Conservation (phyloP, 2,329 filamentous ascomycete species). For the Sporothrix euskadiensis region DNA sequence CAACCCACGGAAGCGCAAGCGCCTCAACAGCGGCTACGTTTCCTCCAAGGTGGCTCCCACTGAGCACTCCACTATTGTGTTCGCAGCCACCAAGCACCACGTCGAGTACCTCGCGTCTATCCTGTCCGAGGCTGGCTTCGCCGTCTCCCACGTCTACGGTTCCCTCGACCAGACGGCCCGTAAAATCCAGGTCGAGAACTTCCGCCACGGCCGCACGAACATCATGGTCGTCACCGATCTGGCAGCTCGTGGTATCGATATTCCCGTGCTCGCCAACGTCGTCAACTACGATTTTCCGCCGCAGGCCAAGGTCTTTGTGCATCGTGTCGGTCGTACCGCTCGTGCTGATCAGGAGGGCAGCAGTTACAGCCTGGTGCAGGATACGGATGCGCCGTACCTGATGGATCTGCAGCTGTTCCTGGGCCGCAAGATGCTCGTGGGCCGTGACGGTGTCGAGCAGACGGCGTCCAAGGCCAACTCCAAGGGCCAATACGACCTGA, state of each 20-base stretch:
- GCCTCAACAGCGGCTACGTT: constrained; percentile 52
- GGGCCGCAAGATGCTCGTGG: constrained; percentile 77
- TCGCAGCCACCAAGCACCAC: constrained; percentile 93
- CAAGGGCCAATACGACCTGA: constrained; percentile 65
- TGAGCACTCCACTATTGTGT: constrained; percentile 90
- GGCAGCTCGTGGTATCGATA: constrained; percentile 95
- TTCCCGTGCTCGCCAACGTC: constrained; percentile 91
- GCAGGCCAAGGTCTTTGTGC: constrained; percentile 94
- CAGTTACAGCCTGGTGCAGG: constrained; percentile 89
- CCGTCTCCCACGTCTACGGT: constrained; percentile 92
- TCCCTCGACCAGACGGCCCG: constrained; percentile 91
- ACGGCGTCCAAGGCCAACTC: background rate
- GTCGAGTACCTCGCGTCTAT: constrained; percentile 87
- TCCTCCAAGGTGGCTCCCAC: constrained; percentile 71
- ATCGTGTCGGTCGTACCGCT: constrained; percentile 93
- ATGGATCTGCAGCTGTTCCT: constrained; percentile 94
- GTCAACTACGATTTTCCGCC: constrained; percentile 99
- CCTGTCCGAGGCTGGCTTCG: constrained; percentile 78
- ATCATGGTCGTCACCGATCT: constrained; percentile 96
- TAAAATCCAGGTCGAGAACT: constrained; percentile 88
- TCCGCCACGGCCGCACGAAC: constrained; percentile 79
- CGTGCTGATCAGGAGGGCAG: constrained; percentile 90
- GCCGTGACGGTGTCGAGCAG: constrained; percentile 54
- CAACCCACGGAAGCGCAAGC: constrained; percentile 75
- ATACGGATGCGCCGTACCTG: constrained; percentile 86